Conservation (phyloP, 768 basidiomycete species). For the Tulasnella sp. region DNA sequence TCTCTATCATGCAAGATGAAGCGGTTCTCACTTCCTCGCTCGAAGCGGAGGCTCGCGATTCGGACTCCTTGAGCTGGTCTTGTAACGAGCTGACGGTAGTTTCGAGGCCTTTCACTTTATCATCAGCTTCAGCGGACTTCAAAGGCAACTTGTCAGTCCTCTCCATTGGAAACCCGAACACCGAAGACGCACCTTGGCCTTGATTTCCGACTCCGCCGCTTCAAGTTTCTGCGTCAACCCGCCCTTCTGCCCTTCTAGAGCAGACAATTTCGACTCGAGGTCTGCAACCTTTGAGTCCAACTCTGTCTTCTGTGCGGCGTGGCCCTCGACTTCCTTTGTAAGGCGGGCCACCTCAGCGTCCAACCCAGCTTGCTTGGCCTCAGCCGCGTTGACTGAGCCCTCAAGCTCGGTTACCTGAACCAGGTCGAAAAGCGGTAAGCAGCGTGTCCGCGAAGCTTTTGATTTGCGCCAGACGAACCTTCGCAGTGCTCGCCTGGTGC, state of each 20-base stretch:
- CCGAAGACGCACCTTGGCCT: background rate
- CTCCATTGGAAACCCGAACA: background rate
- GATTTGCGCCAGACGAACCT: background rate
- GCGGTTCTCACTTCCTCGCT: background rate
- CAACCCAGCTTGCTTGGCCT: background rate
- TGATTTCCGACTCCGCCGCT: background rate
- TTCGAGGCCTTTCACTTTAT: background rate
- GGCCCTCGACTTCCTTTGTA: background rate
- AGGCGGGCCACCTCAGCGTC: background rate
- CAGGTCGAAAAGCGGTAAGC: background rate
- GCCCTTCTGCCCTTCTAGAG: conserved; percentile 1
- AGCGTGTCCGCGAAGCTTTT: no score
- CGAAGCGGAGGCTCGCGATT: background rate
- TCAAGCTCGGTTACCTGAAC: background rate
- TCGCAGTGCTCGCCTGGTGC: background rate
- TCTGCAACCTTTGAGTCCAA: background rate
- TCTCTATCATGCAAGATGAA: background rate
- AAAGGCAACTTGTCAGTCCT: background rate
- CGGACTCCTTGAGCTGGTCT: conserved; percentile 6
- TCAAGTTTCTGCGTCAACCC: background rate
- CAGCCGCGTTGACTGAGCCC: background rate
- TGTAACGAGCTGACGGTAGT: background rate
- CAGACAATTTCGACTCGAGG: background rate
- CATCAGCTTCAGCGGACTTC: background rate
- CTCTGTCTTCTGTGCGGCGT: background rate